Evolutionary conservation across 495 filamentous ascomycete genomes (phyloP), one percentile per base, ranked within the genome.

Genomic region (Penicillium desertorum): DNA sequence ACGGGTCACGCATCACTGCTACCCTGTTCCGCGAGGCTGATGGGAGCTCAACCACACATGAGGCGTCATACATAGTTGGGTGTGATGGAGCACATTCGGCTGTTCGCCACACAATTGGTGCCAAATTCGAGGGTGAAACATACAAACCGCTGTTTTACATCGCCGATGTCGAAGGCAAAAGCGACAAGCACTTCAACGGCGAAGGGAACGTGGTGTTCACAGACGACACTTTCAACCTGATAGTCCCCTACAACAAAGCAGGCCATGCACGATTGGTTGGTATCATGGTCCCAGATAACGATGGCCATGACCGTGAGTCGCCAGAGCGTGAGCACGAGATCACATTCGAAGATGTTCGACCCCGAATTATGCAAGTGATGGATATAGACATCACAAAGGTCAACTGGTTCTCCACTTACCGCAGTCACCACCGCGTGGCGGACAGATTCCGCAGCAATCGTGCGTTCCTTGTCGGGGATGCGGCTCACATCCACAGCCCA

Each of bases 401-500:
- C 12, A 71, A 72, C 39, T 74, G 71, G 68, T 74, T 74, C 53
- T 65, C 69, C 8, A 65, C 66, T 5, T 74, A 76, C 45, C 66
- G 64, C 1, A 65, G 68, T 16, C 71, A 73, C 37, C 70, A 74
- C 37, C 65, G 71, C 2, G 62, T 76, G 14, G 61, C 73, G 20
- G 59, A 63, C 0, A 56, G 51, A 1, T 76, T 72, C 52, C 65
- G 62, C 14, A 62, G 50, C 10, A 62, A 64, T 22, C 62, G 71
- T 2, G 68, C 67, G 6, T 76, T 76, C 20, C 62, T 76, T 30
- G 67, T 69, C 20, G 73, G 73, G 0, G 73, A 76, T 47, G 80
- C 83, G 5, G 81, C 81, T 4, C 84, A 87, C 58, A 82, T 79
- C 29, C 81, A 84, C 61, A 80, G 76, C 34, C 82, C 83, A 0